Conservation (phyloP, 2,329 filamentous ascomycete genomes). For the Diaporthe citri region DNA sequence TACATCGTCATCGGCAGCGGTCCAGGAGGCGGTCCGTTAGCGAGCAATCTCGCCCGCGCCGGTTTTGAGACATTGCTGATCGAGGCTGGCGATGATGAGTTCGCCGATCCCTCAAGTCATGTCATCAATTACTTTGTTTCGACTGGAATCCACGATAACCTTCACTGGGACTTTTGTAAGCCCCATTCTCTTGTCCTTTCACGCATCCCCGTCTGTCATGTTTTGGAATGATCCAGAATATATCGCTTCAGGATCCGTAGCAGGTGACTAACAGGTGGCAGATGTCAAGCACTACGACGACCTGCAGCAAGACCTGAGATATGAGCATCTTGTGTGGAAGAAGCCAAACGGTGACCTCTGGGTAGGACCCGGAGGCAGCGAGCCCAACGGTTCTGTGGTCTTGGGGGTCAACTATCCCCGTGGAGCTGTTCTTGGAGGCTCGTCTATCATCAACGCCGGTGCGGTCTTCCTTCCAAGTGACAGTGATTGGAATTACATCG, state of each 20-base stretch:
- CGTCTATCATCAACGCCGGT: slow-evolving; percentile 49
- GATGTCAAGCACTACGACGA: slow-evolving; percentile 52
- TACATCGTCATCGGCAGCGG: slow-evolving; percentile 32
- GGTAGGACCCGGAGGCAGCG: slow-evolving; percentile 45
- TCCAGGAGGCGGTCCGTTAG: slow-evolving; percentile 27
- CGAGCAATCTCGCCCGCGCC: slow-evolving; percentile 23
- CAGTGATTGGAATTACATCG: slow-evolving; percentile 47
- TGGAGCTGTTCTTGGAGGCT: slow-evolving; percentile 50
- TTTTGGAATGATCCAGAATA: too few relatives aligned
- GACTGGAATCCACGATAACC: neutral
- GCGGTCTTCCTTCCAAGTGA: slow-evolving; percentile 45
- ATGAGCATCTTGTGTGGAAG: slow-evolving; percentile 57
- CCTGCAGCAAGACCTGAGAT: slow-evolving; percentile 57
- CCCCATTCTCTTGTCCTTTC: too few relatives aligned
- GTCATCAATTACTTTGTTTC: slow-evolving; percentile 58
- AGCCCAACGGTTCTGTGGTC: slow-evolving; percentile 46
- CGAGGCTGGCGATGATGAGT: slow-evolving; percentile 70
- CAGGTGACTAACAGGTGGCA: too few relatives aligned
- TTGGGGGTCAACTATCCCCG: slow-evolving; percentile 51
- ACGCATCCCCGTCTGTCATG: too few relatives aligned
- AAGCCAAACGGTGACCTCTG: slow-evolving; percentile 47
- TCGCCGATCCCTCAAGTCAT: neutral
- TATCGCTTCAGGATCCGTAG: too few relatives aligned
- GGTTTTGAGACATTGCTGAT: slow-evolving; percentile 45
- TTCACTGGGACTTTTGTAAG: slow-evolving; percentile 43